Evolutionary conservation across 148 eudicot genomes (phyloP), one percentile per base, ranked within the genome.

Genomic region (Rhododendron ovatum): DNA sequence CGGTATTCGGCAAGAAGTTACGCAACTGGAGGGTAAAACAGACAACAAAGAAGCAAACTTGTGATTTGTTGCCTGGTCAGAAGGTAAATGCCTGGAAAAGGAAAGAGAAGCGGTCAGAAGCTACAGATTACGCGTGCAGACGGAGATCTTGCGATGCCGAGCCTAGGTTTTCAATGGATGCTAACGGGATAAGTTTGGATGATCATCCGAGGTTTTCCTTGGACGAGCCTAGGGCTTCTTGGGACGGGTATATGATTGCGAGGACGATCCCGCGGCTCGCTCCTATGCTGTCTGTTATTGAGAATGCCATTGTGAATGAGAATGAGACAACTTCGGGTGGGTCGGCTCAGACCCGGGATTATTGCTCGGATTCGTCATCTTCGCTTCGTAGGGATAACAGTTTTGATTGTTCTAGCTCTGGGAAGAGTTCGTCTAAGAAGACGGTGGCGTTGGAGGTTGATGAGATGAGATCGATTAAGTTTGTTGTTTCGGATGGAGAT

Each of bases 161-260:
- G 17, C 90, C 93, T 51, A 90, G 95, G 90, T 92, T 90, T 83
- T 94, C 94, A 5, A 82, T 93, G 63, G 98, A 96, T 89, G 92
- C 88, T 69, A 91, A 90, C 48, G 69, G 93, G 45, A 85, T 92
- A 20, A 85, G 86, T n/a, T 79, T 86, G 4, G 91, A 90, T 73
- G 94, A 92, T 65, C 76, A 69, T 69, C 75, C 87, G 8, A 82
- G 91, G 74, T 35, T 85, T 47, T 93, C 94, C 18, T 85, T 90
- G 33, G 98, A 95, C 47, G 94, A 93, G 57, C 96, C 96, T 37
- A 89, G 99, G 87, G 96, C 98, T 86, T 96, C 99, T 0, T 96
- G 98, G 99, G 98, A 96, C 80, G 99, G 97, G 55, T 93, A 94
- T 81, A 83, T 96, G 91, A 85, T 90, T 22, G 96, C 94, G 22